Evolutionary conservation across 495 filamentous ascomycete genomes (phyloP).

Genomic region (Penicillium chermesinum): DNA sequence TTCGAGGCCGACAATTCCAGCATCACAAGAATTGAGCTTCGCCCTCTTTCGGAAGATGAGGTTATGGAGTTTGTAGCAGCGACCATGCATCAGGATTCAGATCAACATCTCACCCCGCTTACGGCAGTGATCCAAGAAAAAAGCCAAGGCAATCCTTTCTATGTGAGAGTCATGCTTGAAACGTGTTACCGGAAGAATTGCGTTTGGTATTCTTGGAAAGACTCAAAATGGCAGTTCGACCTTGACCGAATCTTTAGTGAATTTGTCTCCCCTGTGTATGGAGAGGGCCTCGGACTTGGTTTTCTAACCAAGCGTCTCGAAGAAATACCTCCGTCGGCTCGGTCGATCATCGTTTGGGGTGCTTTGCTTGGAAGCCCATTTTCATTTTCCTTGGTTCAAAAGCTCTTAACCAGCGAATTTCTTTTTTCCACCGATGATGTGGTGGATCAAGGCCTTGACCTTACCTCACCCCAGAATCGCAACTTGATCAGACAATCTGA

Average conservation of each 20-base stretch:
- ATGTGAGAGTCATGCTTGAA: conserved; percentile 85
- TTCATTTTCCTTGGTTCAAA: conserved; percentile 74
- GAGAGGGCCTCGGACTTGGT: conserved; percentile 69
- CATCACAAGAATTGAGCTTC: conserved; percentile 61
- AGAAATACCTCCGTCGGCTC: conserved; percentile 65
- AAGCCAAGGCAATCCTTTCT: conserved; percentile 78
- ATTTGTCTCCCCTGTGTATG: conserved; percentile 70
- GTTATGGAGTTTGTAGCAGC: conserved; percentile 70
- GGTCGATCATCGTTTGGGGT: conserved; percentile 82
- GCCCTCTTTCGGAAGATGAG: conserved; percentile 66
- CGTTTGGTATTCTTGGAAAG: conserved; percentile 82
- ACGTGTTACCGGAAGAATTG: conserved; percentile 78
- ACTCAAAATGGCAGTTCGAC: conserved; percentile 75
- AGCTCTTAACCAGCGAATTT: conserved; percentile 64
- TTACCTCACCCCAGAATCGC: conserved; percentile 29
- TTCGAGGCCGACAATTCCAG: conserved; percentile 39
- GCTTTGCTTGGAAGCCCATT: conserved; percentile 74
- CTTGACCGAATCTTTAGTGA: conserved; percentile 76
- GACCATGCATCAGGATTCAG: conserved; percentile 54
- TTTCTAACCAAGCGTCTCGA: conserved; percentile 72
- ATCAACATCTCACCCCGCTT: conserved; percentile 35
- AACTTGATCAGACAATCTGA: conserved; percentile 32
- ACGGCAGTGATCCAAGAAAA: conserved; percentile 77
- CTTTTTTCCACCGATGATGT: conserved; percentile 44
- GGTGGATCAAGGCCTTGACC: conserved; percentile 30